These are phyloP conservation scores for Pyrenophora teres DNA, from an alignment of 2,329 filamentous ascomycete genomes.

Conservation along the genomic window DNA sequence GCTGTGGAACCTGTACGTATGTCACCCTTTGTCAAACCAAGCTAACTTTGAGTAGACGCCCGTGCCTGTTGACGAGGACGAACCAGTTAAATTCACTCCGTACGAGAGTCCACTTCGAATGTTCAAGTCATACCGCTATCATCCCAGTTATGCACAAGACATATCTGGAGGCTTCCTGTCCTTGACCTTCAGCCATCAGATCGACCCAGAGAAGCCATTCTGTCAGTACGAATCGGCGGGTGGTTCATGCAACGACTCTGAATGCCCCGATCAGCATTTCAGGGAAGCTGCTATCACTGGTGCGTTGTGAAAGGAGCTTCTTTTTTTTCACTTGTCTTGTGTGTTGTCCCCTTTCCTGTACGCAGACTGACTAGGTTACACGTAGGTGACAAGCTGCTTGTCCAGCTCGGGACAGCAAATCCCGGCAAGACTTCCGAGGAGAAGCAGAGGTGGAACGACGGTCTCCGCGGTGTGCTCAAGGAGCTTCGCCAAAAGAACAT, in stretches of 20 bases:
- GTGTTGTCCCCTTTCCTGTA: slow-evolving; percentile 39
- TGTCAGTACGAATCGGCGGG: slow-evolving; percentile 77
- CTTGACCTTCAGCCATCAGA: slow-evolving; percentile 90
- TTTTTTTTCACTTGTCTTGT: slow-evolving; percentile 16
- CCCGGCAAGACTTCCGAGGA: slow-evolving; percentile 65
- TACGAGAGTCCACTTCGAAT: slow-evolving; percentile 83
- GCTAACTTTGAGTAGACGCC: slow-evolving; percentile 28
- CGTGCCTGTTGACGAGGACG: slow-evolving; percentile 13
- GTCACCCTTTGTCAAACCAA: not conserved
- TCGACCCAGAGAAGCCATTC: slow-evolving; percentile 73
- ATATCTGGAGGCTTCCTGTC: slow-evolving; percentile 82
- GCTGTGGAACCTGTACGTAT: slow-evolving; percentile 29
- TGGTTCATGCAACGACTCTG: slow-evolving; percentile 72
- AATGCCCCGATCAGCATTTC: slow-evolving; percentile 83
- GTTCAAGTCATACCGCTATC: slow-evolving; percentile 90
- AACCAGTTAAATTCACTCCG: slow-evolving; percentile 55
- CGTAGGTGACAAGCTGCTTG: slow-evolving; percentile 73
- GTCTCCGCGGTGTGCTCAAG: slow-evolving; percentile 45
- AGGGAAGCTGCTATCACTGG: slow-evolving; percentile 71
- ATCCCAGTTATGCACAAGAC: slow-evolving; percentile 72
- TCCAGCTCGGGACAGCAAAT: slow-evolving; percentile 70
- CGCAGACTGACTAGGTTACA: slow-evolving; percentile 46
- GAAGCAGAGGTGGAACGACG: slow-evolving; percentile 55
- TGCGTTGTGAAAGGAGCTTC: slow-evolving; percentile 59
- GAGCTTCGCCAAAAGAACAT: slow-evolving; percentile 44